Evolutionary conservation across 2,329 filamentous ascomycete genomes (phyloP).

Genomic region (Huntiella omanensis): DNA sequence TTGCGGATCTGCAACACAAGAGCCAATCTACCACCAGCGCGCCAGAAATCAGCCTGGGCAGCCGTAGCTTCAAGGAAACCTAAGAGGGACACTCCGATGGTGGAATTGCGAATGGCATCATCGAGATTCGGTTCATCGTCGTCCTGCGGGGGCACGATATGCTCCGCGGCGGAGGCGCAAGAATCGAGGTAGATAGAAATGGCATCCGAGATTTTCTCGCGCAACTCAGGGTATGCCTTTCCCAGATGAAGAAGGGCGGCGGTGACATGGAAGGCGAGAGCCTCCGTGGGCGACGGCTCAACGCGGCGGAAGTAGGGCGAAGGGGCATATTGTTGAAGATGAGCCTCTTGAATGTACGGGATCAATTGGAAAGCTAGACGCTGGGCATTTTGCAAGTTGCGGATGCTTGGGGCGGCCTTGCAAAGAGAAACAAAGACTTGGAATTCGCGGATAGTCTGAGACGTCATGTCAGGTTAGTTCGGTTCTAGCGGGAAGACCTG

Average conservation of each 20-base stretch:
- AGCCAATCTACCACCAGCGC: slow-evolving; percentile 48
- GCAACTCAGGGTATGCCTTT: slow-evolving; percentile 48
- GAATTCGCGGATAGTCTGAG: slow-evolving; percentile 71
- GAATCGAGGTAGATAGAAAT: slow-evolving; percentile 55
- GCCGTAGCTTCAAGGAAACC: slow-evolving; percentile 77
- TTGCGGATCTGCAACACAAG: slow-evolving; percentile 53
- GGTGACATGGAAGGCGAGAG: slow-evolving; percentile 60
- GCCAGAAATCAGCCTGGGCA: slow-evolving; percentile 66
- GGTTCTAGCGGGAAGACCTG: not conserved
- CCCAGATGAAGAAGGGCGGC: slow-evolving; percentile 68
- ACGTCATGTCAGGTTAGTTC: not conserved
- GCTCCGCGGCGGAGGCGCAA: slow-evolving; percentile 43
- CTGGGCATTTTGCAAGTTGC: slow-evolving; percentile 52
- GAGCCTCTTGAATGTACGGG: slow-evolving; percentile 72
- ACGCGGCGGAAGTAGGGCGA: slow-evolving; percentile 71
- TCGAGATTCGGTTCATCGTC: slow-evolving; percentile 41
- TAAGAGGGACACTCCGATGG: slow-evolving; percentile 65
- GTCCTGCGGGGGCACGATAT: slow-evolving; percentile 31
- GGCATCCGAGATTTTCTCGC: slow-evolving; percentile 44
- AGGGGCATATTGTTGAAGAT: slow-evolving; percentile 55
- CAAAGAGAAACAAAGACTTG: slow-evolving; percentile 83
- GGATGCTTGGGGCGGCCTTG: slow-evolving; percentile 64
- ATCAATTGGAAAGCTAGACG: slow-evolving; percentile 62
- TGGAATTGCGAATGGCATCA: slow-evolving; percentile 50
- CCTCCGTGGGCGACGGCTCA: slow-evolving; percentile 77